A percentile compares a stretch with the other conserved stretches of the same genome.
phyloP scores from a whole-genome alignment of 768 basidiomycete genomes.

The Exidia glandulosa region DNA sequence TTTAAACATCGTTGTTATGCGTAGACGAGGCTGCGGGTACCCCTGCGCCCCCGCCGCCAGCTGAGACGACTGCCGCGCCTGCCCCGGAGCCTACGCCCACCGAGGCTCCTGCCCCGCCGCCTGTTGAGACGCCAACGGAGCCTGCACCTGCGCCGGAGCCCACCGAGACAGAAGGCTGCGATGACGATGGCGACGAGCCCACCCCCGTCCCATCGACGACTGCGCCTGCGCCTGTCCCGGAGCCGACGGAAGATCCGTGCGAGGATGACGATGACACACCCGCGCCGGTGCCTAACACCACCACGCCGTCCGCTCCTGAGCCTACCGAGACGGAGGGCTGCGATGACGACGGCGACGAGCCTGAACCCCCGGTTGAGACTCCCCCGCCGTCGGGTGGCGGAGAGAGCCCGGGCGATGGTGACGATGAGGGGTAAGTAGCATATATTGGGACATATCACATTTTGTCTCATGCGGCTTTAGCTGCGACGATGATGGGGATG shows the following conservation, averaged over 20 bases:
- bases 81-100: slow-evolving; percentile 4
- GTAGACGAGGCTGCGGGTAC: slow-evolving; percentile 41
- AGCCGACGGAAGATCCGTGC: neutral
- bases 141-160: neutral
- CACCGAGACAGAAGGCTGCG: neutral
- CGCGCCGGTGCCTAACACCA: no score
- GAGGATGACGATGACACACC: neutral
- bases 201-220: no score
- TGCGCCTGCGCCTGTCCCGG: neutral
- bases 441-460: neutral
- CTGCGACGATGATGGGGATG: neutral
- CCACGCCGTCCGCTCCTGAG: no score
- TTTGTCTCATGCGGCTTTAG: neutral
- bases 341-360: neutral
- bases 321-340: no score
- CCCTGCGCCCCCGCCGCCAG: slow-evolving; percentile 36
- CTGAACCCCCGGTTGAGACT: neutral
- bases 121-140: neutral
- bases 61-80: slow-evolving; percentile 8
- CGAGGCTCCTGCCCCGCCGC: neutral
- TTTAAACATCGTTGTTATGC: neutral
- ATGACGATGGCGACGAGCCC: neutral
- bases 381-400: neutral
- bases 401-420: no score
- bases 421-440: neutral